phyloP scores from a whole-genome alignment of 805 yeast genomes.

The Saccharomycopsis sp. region DNA sequence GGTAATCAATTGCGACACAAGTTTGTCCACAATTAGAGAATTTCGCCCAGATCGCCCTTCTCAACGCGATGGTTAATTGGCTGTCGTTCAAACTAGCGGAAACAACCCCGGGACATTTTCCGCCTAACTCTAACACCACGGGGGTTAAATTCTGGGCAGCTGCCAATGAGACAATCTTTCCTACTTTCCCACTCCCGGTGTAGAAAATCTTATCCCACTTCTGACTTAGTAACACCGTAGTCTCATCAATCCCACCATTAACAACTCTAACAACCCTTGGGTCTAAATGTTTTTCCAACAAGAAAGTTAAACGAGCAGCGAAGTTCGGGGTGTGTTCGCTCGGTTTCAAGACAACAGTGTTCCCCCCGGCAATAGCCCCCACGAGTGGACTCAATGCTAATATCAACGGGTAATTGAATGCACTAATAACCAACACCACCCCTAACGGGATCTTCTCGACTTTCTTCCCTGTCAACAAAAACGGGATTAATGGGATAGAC shows the following conservation, averaged over 20 bases:
- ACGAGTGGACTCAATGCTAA: constrained; percentile 59
- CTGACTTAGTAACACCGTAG: constrained; percentile 51
- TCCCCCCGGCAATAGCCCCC: constrained; percentile 84
- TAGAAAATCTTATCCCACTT: constrained; percentile 78
- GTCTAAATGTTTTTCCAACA: constrained; percentile 49
- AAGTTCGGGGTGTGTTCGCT: constrained; percentile 65
- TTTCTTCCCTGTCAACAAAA: constrained; percentile 29
- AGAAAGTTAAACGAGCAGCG: constrained; percentile 45
- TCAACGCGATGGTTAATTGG: constrained; percentile 34
- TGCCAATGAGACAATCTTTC: constrained; percentile 64
- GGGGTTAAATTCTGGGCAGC: constrained; percentile 89
- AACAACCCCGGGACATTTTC: constrained; percentile 80
- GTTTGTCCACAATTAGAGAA: constrained; percentile 83
- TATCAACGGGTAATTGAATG: constrained; percentile 74
- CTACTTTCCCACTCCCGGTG: constrained; percentile 78
- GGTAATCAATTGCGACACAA: constrained; percentile 84
- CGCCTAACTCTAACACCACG: constrained; percentile 77
- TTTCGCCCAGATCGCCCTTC: constrained; percentile 71
- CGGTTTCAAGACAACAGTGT: constrained; percentile 70
- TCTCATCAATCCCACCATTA: constrained; percentile 39
- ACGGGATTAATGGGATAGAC: constrained; percentile 27
- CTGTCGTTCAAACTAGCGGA: constrained; percentile 29
- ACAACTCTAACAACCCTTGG: constrained; percentile 54
- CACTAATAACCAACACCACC: constrained; percentile 62
- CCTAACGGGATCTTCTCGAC: constrained; percentile 50